phyloP scores from a whole-genome alignment of 1,284 basidiomycete genomes.

The Coniferiporia weirii region DNA sequence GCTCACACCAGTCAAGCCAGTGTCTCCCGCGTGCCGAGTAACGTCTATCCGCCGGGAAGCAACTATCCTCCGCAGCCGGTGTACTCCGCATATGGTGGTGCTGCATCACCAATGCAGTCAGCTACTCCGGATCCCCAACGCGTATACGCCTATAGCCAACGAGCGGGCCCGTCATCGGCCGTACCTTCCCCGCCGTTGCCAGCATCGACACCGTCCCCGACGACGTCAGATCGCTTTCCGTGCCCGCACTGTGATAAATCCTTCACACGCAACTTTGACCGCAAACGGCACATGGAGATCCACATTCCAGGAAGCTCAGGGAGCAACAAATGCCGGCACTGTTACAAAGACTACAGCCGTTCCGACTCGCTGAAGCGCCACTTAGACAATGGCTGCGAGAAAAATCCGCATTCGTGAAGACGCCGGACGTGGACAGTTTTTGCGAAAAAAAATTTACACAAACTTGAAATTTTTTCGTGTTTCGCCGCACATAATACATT shows the following conservation, averaged over 20 bases:
- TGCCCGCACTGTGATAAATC: constrained; percentile 70
- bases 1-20: neutral
- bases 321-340: constrained; percentile 60
- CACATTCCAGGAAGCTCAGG: constrained; percentile 57
- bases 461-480: neutral
- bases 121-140: neutral
- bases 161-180: constrained; percentile 1
- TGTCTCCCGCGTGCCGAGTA: neutral
- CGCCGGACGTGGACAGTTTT: neutral
- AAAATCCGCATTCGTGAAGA: constrained; percentile 5
- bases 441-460: too few relatives aligned
- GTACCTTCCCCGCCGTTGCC: constrained; percentile 2
- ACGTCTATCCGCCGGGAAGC: neutral
- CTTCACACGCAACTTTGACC: constrained; percentile 72
- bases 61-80: constrained; percentile 3
- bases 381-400: constrained; percentile 52
- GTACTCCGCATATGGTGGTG: neutral
- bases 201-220: constrained; percentile 21
- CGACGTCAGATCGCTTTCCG: constrained; percentile 46
- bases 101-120: constrained; percentile 1
- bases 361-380: constrained; percentile 53
- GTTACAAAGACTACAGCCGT: constrained; percentile 70
- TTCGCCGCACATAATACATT: neutral
- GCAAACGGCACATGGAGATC: constrained; percentile 74
- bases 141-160: constrained; percentile 1